phyloP scores from a whole-genome alignment of 2,329 filamentous ascomycete genomes.

The Penicillium sp. region DNA sequence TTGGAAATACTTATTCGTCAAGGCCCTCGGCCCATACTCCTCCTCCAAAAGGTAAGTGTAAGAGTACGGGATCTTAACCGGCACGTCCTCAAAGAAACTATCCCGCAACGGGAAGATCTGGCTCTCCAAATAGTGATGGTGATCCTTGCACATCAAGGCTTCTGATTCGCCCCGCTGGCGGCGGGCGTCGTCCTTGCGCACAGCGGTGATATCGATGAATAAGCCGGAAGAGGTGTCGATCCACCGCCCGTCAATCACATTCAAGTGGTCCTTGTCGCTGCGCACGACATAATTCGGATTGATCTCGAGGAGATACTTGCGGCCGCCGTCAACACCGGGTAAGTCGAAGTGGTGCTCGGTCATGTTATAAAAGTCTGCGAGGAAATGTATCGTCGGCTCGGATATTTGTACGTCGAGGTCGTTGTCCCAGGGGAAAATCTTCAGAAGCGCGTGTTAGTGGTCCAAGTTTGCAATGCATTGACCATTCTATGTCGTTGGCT shows the following conservation, averaged over 20 bases:
- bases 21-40: constrained; percentile 56
- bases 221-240: constrained; percentile 61
- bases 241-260: constrained; percentile 64
- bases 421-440: constrained; percentile 64
- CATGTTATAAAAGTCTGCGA: constrained; percentile 64
- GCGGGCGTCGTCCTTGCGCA: constrained; percentile 50
- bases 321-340: constrained; percentile 35
- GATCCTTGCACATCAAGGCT: constrained; percentile 59
- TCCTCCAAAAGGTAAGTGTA: constrained; percentile 57
- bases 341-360: constrained; percentile 56
- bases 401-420: constrained; percentile 63
- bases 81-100: constrained; percentile 55
- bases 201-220: constrained; percentile 64
- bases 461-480: background rate
- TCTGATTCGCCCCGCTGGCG: constrained; percentile 43
- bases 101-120: constrained; percentile 61
- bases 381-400: constrained; percentile 56
- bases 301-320: constrained; percentile 60
- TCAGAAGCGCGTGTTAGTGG: constrained; percentile 3
- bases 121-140: constrained; percentile 54
- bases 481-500: too few relatives aligned
- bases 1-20: constrained; percentile 52
- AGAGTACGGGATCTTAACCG: constrained; percentile 58
- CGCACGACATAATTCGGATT: constrained; percentile 58
- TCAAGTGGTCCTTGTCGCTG: constrained; percentile 50